These are phyloP conservation scores for Bonnemaisonia californica DNA, from an alignment of 31 red algal genomes.

Conservation along the genomic window DNA sequence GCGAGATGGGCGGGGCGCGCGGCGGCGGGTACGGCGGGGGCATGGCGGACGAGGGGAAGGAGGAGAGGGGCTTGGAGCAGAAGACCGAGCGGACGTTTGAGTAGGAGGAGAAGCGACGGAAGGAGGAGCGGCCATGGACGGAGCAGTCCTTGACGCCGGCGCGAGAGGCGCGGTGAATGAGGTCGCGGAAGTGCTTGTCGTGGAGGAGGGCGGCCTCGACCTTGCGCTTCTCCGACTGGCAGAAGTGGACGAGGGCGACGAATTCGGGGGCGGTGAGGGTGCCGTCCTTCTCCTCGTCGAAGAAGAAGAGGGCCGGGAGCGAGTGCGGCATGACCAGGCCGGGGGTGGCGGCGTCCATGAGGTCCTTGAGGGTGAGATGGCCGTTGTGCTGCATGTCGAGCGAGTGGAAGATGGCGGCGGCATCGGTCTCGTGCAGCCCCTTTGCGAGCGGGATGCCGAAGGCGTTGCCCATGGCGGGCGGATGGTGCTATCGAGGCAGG, in stretches of 20 bases:
- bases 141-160: slow-evolving; percentile 76
- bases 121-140: slow-evolving; percentile 55
- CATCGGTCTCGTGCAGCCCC: slow-evolving; percentile 5
- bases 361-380: slow-evolving; percentile 78
- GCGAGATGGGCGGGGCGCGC: not conserved
- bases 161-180: slow-evolving; percentile 49
- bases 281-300: slow-evolving; percentile 78
- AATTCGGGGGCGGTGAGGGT: slow-evolving; percentile 65
- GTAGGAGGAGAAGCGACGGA: slow-evolving; percentile 63
- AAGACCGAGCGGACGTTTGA: slow-evolving; percentile 71
- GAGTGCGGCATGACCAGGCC: slow-evolving; percentile 77
- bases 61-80: not conserved
- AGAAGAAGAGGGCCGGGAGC: slow-evolving; percentile 79
- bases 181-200: slow-evolving; percentile 72
- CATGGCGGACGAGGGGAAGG: not conserved
- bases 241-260: slow-evolving; percentile 64
- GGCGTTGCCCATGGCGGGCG: slow-evolving; percentile 38
- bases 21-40: not conserved
- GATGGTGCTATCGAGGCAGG: not conserved
- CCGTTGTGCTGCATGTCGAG: slow-evolving; percentile 63
- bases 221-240: slow-evolving; percentile 69
- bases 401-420: slow-evolving; percentile 52
- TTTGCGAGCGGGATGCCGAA: not conserved
- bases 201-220: slow-evolving; percentile 49
- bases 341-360: slow-evolving; percentile 44